phyloP scores from a whole-genome alignment of 768 basidiomycete species.

The Suillus discolor region DNA sequence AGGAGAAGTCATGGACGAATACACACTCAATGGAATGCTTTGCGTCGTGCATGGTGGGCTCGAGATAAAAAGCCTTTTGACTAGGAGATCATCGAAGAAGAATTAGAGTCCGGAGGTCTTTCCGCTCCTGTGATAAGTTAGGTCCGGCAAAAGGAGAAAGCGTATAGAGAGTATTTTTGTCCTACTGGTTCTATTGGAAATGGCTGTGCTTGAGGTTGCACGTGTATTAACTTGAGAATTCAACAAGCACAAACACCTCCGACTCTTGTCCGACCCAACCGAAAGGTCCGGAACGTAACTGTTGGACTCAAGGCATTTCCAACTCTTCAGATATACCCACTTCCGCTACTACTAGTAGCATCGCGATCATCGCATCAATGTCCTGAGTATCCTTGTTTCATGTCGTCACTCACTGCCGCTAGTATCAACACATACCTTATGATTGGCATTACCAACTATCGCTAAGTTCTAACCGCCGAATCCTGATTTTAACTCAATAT shows the following conservation, averaged over 20 bases:
- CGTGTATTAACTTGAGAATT: background rate
- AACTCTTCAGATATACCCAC: too few relatives aligned
- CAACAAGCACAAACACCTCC: background rate
- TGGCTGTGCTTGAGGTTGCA: slow-evolving; percentile 11
- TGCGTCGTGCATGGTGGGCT: slow-evolving; percentile 77
- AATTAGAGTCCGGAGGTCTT: slow-evolving; percentile 92
- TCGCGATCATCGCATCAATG: too few relatives aligned
- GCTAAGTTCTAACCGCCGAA: too few relatives aligned
- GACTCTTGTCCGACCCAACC: too few relatives aligned
- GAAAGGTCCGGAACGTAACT: too few relatives aligned
- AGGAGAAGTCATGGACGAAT: background rate
- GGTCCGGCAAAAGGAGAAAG: slow-evolving; percentile 5
- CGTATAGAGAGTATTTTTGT: slow-evolving; percentile 65
- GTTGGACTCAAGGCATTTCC: too few relatives aligned
- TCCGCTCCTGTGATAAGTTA: slow-evolving; percentile 62
- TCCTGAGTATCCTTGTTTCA: too few relatives aligned
- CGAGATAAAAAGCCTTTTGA: slow-evolving; percentile 89
- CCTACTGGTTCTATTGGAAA: slow-evolving; percentile 31
- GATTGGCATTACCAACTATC: too few relatives aligned
- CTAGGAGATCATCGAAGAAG: slow-evolving; percentile 81
- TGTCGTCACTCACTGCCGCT: too few relatives aligned
- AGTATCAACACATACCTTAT: too few relatives aligned
- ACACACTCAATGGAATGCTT: slow-evolving; percentile 83
- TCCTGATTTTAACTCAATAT: too few relatives aligned
- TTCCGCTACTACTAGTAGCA: too few relatives aligned